Evolutionary conservation across 768 basidiomycete species (phyloP), one percentile per base, ranked within the genome.

Genomic region (Sarcomyxa edulis): DNA sequence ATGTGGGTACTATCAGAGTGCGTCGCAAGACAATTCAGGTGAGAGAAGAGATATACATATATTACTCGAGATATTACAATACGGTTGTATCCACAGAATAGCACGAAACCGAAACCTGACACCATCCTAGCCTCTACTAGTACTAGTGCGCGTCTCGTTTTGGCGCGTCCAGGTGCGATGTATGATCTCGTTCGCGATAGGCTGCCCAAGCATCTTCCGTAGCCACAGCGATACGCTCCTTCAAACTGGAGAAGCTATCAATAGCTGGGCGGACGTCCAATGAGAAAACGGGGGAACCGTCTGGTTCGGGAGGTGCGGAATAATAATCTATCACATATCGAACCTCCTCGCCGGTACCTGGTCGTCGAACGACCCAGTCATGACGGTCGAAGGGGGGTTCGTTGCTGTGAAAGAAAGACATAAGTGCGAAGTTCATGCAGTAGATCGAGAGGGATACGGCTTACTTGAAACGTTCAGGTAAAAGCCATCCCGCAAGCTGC

Each of bases 281-380:
- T 6, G 84, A 84, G 62, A 98, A 98, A 5, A 94, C 93, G 12
- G 96, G 96, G 31, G 86, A 87, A 6, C 95, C 95, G 48, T 96
- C 86, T 6, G 78, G 71, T 39, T 94, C 83, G 2, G 86, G 78
- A 1, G 94, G 90, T 1, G 91, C 92, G 32, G 89, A 87, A 61
- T 98, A 98, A 64, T 99, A 99, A 67, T 99, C 96, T 51, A 99
- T 98, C 32, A 99, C 87, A 61, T 99, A 95, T 55, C 90, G 85
- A 36, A 91, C 83, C 60, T 91, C 85, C 49, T 87, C 77, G 12
- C 86, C 81, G 1, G 84, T 81, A 27, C 68, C 66, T 22, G 83
- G 80, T 36, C 95, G 81, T 21, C 84, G 84, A 38, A 99, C 74
- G 37, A 96, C 64, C 96, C 96, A 99, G 65, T 99, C 96, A 58